These are phyloP conservation scores for Macrotyloma uniflorum DNA, from an alignment of 306 rosid genomes.

Conservation along the genomic window DNA sequence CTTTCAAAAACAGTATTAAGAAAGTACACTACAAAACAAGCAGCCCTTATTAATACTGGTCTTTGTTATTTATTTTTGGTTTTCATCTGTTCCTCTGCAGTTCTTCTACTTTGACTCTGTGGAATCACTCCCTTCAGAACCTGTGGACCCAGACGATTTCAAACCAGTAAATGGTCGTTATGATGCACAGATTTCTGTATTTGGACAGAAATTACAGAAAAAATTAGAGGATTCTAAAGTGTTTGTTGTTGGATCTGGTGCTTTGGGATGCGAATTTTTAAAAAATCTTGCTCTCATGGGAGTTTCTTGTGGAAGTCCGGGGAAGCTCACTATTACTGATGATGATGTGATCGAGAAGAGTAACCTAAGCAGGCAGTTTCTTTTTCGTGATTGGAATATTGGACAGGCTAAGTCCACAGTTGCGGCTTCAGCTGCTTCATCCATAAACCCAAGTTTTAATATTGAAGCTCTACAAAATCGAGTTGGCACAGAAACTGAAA, in stretches of 20 bases:
- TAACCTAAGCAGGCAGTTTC: constrained; percentile 91
- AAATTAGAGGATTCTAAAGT: constrained; percentile 74
- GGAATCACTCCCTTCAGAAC: constrained; percentile 83
- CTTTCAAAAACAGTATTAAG: not conserved
- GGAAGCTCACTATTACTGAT: constrained; percentile 77
- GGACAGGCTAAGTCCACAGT: constrained; percentile 91
- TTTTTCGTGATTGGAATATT: constrained; percentile 93
- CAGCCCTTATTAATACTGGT: not conserved
- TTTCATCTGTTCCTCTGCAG: constrained; percentile 46
- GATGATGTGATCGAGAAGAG: constrained; percentile 97
- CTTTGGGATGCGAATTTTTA: constrained; percentile 85
- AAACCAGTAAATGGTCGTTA: constrained; percentile 73
- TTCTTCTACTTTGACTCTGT: constrained; percentile 89
- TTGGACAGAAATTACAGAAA: constrained; percentile 82
- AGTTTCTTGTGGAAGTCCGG: constrained; percentile 76
- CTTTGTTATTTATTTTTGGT: constrained; percentile 24
- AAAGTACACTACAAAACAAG: not conserved
- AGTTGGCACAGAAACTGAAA: constrained; percentile 84
- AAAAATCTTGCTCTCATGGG: constrained; percentile 91
- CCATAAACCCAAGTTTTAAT: constrained; percentile 63
- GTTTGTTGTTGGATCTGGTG: constrained; percentile 91
- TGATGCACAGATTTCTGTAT: constrained; percentile 92
- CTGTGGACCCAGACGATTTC: constrained; percentile 62
- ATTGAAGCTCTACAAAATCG: constrained; percentile 82
- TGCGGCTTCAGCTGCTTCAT: constrained; percentile 82